Evolutionary conservation across 2,329 filamentous ascomycete genomes (phyloP).

Genomic region (Purpureocillium takamizusanense): DNA sequence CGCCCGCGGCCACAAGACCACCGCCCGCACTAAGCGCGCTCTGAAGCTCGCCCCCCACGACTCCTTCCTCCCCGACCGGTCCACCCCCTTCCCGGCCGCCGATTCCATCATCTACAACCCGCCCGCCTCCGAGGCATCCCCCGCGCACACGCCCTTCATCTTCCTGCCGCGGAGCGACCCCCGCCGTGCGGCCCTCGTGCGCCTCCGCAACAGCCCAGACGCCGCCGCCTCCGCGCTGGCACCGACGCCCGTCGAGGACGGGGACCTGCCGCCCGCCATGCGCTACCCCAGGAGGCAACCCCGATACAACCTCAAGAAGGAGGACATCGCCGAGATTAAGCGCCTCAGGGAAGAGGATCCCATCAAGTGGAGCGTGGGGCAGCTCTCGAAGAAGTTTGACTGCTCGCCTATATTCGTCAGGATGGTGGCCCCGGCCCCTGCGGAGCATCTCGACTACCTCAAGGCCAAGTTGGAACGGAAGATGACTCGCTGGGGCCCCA

Average conservation of each 20-base stretch:
- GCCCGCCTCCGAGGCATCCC: constrained; percentile 43
- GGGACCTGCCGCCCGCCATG: constrained; percentile 25
- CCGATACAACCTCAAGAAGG: constrained; percentile 42
- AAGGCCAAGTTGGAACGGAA: constrained; percentile 35
- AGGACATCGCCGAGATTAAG: constrained; percentile 53
- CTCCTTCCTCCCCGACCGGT: constrained; percentile 41
- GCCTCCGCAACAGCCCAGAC: constrained; percentile 29
- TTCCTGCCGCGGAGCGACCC: constrained; percentile 52
- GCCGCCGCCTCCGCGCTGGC: constrained; percentile 13
- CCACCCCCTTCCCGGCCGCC: constrained; percentile 18
- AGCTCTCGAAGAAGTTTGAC: constrained; percentile 44
- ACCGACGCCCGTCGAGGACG: constrained; percentile 6
- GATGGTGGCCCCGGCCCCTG: constrained; percentile 43
- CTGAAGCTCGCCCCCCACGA: constrained; percentile 53
- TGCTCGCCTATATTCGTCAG: constrained; percentile 49
- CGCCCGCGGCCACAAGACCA: constrained; percentile 39
- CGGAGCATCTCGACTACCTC: constrained; percentile 37
- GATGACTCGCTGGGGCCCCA: constrained; percentile 49
- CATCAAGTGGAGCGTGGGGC: constrained; percentile 41
- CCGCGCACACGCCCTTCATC: constrained; percentile 56
- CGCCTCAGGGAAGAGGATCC: constrained; percentile 44
- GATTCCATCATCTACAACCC: constrained; percentile 48
- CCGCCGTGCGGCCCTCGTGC: constrained; percentile 39
- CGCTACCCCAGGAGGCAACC: constrained; percentile 25
- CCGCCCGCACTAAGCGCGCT: constrained; percentile 44